Evolutionary conservation across 805 yeast species (phyloP), one percentile per base, ranked within the genome.

Genomic region (Myxozyma neglecta): DNA sequence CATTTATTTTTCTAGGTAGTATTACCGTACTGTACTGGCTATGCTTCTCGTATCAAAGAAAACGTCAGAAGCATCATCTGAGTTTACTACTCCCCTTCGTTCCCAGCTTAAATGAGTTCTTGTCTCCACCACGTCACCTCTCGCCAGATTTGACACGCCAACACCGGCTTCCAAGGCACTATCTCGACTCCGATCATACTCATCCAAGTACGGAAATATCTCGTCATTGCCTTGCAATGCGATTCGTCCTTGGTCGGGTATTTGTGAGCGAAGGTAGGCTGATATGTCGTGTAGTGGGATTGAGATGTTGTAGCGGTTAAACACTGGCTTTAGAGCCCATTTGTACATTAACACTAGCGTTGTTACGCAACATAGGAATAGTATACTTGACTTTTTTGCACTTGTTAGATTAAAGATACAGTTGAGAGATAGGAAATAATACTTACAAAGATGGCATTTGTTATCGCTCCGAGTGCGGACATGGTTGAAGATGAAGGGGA

Each of bases 321-420:
- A 52, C 4, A 63, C 53, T n/a, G 67, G 67, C 35, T 48, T 58
- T 18, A 63, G 42, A 14, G 67, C 67, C 67, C 67, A 63, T 40
- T 50, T 57, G 51, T 63, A 63, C 55, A 50, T 56, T 18, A 53
- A 45, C n/a, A 59, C 34, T 16, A 63, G 47, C 6, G 53, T 47
- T 9, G 50, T 20, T 18, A 36, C 49, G 55, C 64, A 57, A 3
- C 37, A 43, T 20, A 61, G 11, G 24, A 56, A 56, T 2, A 61
- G 49, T 10, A 43, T 43, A 13, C 42, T 8, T 8, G 52, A 46
- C 53, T 56, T 14, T 16, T 35, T 39, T 18, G 11, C 16, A 29
- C 34, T 35, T 20, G 6, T 7, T 6, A 36, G 20, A 11, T 1
- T n/a, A 1, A 35, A 18, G 6, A 32, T 10, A 32, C 13, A 45